Base-by-base conservation (phyloP, 106 monocot species). In the Phalaenopsis equestris region DNA sequence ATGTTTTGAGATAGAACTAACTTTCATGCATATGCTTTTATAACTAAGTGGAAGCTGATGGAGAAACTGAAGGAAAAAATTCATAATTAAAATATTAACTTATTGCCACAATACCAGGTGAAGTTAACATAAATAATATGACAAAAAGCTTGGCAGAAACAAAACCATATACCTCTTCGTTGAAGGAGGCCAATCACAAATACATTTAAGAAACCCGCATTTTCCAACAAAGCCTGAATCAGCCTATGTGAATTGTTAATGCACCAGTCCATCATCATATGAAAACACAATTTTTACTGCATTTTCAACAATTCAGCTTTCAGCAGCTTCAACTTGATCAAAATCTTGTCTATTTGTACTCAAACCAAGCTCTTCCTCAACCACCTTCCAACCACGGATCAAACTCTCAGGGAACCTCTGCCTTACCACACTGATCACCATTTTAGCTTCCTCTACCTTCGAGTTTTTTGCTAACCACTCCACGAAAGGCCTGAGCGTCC, bases 311-410 rank as follows among this genome's bases (percentile, higher is more conserved):
- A 38, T 74, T 74, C 74, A 74, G 74, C 43, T 74, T 45, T 8
- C 74, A 74, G n/a, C n/a, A 74, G 19, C 70, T 43, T 74, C 74
- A 45, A 11, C 74, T 74, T 45, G 42, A 45, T 38, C 30, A 75
- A 58, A 49, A 30, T 49, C 86, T 48, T 82, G 81, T 6, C 30
- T 78, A 56, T 73, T 77, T 18, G 15, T 61, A 56, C 42, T 49
- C 81, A 90, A 86, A 10, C 14, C 92, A 45, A 95, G 85, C 76
- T 87, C 21, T 80, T 89, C 84, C 84, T 87, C 90, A 3, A 96
- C 21, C 77, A 86, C 85, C 81, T 84, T 87, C 97, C 94, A 94
- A 14, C 79, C 77, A 0, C 80, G 37, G 2, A 85, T 42, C 48
- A 90, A 84, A 70, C 77, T 79, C 75, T 84, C 77, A 0, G 97